Base-by-base conservation (phyloP, 1,284 basidiomycete species). In the Mrakiaceae sp. region DNA sequence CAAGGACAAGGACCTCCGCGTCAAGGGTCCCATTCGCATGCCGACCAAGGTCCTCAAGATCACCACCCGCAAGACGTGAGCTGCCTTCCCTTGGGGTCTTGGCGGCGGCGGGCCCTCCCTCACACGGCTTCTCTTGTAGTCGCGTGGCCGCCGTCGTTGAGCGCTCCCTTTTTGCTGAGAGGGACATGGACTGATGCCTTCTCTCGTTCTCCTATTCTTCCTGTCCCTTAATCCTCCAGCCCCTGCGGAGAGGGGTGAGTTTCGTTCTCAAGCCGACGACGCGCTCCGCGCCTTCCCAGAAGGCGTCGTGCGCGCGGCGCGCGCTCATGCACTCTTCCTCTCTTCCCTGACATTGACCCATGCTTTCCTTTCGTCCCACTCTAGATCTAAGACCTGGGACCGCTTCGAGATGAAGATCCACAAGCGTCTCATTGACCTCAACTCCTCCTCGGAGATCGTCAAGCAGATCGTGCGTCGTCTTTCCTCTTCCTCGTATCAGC, bases 371-470 rank as follows among this genome's bases (percentile, higher is more conserved):
- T 27, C 27, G 27, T 27, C 27, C 27, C 27, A 27, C 27, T 27
- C 27, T 27, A 27, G 27, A 27, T 95, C 91, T 75, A 98, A 99
- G 88, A 99, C 96, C 76, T 99, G 96, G 96, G 96, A 98, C 81
- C 87, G 90, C 75, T 98, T 94, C 81, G 95, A 99, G 82, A 87
- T 99, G 81, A 93, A 94, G 83, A 85, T 99, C 72, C 95, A 99
- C 88, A 99, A 99, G 84, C 90, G 96, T 75, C 84, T 98, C 78
- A 98, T 99, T 76, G 96, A 99, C 83, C 83, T 99, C 70, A 92
- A 95, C 83, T 94, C 94, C 67, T 95, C 95, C 69, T 91, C 90
- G 76, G 96, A 98, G 82, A 90, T 98, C 72, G 96, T 99, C 81
- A 98, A 98, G 85, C 95, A 98, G 82, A 99, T 99, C 77, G 92